These are phyloP conservation scores for Leucocoprinus leucothites DNA, from an alignment of 768 basidiomycete genomes.

Conservation along the genomic window DNA sequence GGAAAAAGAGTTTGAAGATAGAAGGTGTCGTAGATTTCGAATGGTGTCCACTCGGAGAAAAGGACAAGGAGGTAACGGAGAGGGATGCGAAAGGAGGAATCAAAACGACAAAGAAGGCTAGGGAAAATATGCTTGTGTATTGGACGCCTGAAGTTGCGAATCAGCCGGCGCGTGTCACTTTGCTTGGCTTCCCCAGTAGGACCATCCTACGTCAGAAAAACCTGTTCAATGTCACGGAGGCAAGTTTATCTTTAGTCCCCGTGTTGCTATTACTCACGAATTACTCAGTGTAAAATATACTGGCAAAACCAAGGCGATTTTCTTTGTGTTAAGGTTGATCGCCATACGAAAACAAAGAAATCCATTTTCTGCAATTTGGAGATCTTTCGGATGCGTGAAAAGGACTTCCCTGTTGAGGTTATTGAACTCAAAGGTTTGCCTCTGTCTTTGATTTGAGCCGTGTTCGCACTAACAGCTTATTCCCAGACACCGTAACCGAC, in stretches of 20 bases:
- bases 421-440: conserved; percentile 88
- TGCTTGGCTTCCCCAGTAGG: conserved; percentile 86
- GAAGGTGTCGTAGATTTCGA: conserved; percentile 98
- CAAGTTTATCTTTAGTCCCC: conserved; percentile 32
- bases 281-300: conserved; percentile 84
- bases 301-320: conserved; percentile 99
- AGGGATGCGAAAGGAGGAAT: conserved; percentile 42
- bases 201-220: conserved; percentile 90
- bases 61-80: conserved; percentile 73
- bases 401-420: conserved; percentile 96
- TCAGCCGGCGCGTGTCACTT: conserved; percentile 95
- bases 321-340: conserved; percentile 98
- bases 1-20: conserved; percentile 96
- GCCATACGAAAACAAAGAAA: conserved; percentile 98
- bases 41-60: conserved; percentile 94
- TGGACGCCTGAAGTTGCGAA: conserved; percentile 98
- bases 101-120: conserved; percentile 56
- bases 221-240: conserved; percentile 96
- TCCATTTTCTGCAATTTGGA: conserved; percentile 98
- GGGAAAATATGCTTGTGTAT: conserved; percentile 93
- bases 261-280: neutral
- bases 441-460: neutral
- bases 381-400: conserved; percentile 96
- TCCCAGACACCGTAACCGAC: conserved; percentile 84
- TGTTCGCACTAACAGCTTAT: conserved; percentile 13